Evolutionary conservation across 805 yeast species (phyloP), one percentile per base, ranked within the genome.

Genomic region (Saccharomycopsis fermentans): DNA sequence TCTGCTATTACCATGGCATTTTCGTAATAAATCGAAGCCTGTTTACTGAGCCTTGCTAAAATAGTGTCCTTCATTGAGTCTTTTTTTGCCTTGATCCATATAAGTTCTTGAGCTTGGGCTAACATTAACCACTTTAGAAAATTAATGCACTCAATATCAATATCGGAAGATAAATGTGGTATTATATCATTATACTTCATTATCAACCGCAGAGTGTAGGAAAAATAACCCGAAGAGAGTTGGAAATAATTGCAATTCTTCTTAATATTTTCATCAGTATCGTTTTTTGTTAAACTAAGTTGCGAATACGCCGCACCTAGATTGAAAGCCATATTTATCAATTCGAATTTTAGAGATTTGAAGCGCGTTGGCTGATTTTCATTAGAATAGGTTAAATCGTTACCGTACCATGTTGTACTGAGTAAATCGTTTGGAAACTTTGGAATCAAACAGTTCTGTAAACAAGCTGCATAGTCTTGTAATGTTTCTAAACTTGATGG

Each of bases 31-130:
- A 76, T 76, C 0, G 87, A 74, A 0, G 82, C 84, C 65, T 84
- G 89, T 4, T 74, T 69, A 0, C 96, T 79, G 52, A 91, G 70
- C 64, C 82, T 80, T 0, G 94, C 77, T 2, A 90, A 70, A 3
- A 82, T 72, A 0, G 84, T 72, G 65, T 86, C 82, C 64, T 83
- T 86, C 65, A 81, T 66, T 12, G 74, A 72, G 17, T 71, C 68
- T 40, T 71, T 68, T 0, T 75, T 69, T 0, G 96, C 90, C 65
- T 84, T 83, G 54, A 79, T 82, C 96, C 97, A 90, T 55, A 86
- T 81, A 12, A 82, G 77, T 66, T 91, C 97, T 69, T 90, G 96
- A 0, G 96, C 94, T 65, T 89, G 96, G 0, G 96, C 94, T 43
- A 87, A 67, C 80, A 81, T 80, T 37, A 90, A 66, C 12, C 68